phyloP scores from a whole-genome alignment of 768 basidiomycete genomes.

The Leccinellum albellum region DNA sequence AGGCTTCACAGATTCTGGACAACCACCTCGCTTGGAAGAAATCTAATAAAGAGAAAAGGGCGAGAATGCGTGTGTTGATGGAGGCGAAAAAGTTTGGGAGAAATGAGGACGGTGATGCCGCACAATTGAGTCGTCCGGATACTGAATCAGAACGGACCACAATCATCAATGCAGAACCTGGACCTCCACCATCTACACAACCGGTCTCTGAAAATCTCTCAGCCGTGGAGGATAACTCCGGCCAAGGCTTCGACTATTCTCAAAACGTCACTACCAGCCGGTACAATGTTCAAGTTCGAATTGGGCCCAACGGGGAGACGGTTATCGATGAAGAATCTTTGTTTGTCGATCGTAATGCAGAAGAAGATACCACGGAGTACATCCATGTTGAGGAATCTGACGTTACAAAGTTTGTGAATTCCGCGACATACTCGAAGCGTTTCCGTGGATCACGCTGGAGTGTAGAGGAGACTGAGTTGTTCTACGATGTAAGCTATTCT shows the following conservation, averaged over 20 bases:
- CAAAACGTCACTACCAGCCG: conserved; percentile 62
- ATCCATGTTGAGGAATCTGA: conserved; percentile 82
- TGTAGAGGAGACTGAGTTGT: conserved; percentile 84
- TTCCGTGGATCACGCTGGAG: conserved; percentile 84
- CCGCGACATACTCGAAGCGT: conserved; percentile 75
- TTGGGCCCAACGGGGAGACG: conserved; percentile 83
- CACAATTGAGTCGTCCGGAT: conserved; percentile 9
- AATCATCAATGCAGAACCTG: conserved; percentile 3
- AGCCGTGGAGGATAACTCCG: conserved; percentile 40
- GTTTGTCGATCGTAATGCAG: conserved; percentile 68
- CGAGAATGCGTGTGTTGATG: conserved; percentile 57
- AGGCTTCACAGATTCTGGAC: conserved; percentile 64
- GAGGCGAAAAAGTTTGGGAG: conserved; percentile 75
- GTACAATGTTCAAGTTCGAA: conserved; percentile 81
- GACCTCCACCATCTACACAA: conserved; percentile 14
- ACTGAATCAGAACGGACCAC: conserved; percentile 7
- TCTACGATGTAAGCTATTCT: conserved; percentile 64
- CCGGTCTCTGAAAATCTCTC: conserved; percentile 13
- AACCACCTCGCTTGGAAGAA: conserved; percentile 74
- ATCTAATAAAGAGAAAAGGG: conserved; percentile 62
- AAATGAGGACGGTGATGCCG: conserved; percentile 44
- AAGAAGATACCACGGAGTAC: conserved; percentile 66
- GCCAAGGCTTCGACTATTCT: conserved; percentile 67
- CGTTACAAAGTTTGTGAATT: conserved; percentile 81
- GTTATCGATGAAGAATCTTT: conserved; percentile 84